Conservation (phyloP, 345 rosid genomes). For the Hibiscus trionum region DNA sequence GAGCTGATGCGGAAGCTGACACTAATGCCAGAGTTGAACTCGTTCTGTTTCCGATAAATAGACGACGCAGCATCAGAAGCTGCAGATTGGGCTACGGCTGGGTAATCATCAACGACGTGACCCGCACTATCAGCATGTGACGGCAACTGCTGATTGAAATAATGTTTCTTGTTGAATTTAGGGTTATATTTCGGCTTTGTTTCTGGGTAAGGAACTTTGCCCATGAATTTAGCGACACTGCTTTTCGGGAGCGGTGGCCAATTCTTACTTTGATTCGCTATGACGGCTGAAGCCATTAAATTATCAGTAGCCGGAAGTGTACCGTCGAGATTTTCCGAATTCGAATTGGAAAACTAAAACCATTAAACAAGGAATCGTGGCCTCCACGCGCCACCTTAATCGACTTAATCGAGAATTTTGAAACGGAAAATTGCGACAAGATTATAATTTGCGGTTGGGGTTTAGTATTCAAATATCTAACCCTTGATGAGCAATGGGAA, state of each 20-base stretch:
- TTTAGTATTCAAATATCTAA: slow-evolving; percentile 3
- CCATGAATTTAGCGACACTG: slow-evolving; percentile 38
- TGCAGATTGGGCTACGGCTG: slow-evolving; percentile 34
- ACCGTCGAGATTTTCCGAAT: slow-evolving; percentile 11
- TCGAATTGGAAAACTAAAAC: background rate
- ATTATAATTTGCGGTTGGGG: slow-evolving; percentile 1
- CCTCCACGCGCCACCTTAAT: slow-evolving; percentile 30
- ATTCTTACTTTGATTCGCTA: slow-evolving; percentile 40
- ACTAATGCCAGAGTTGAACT: slow-evolving; percentile 19
- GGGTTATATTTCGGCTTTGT: slow-evolving; percentile 27
- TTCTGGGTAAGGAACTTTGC: slow-evolving; percentile 37
- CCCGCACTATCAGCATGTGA: slow-evolving; percentile 8
- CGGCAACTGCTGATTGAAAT: slow-evolving; percentile 16
- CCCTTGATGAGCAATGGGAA: slow-evolving; percentile 30
- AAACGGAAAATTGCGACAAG: background rate
- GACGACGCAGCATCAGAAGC: slow-evolving; percentile 54
- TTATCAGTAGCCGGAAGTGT: slow-evolving; percentile 7
- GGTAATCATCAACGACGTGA: slow-evolving; percentile 24
- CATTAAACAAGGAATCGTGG: slow-evolving; percentile 21
- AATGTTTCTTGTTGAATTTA: slow-evolving; percentile 38
- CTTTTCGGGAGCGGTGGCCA: slow-evolving; percentile 36
- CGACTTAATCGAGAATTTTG: background rate
- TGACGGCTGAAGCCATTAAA: slow-evolving; percentile 46
- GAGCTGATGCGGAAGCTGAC: slow-evolving; percentile 24
- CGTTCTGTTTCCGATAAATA: slow-evolving; percentile 33